These are phyloP conservation scores for Sporothrix dimorphospora DNA, from an alignment of 2,329 filamentous ascomycete species.

Conservation along the genomic window DNA sequence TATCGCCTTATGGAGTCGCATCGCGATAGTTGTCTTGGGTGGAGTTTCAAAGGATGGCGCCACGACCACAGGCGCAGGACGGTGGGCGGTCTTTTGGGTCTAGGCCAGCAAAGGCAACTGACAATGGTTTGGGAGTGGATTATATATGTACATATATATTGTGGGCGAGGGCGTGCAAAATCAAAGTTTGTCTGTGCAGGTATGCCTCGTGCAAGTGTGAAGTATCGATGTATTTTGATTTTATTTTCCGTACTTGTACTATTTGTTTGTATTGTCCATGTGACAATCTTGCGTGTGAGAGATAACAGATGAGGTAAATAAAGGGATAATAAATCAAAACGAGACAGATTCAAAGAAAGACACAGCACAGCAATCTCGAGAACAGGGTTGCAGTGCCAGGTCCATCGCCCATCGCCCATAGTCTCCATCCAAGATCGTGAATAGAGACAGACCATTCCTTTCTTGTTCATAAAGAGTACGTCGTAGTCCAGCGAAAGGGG, in stretches of 20 bases:
- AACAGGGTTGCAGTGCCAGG: not conserved
- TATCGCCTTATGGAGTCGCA: not conserved
- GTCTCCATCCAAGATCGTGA: not conserved
- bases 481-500: not conserved
- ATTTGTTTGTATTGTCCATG: not conserved
- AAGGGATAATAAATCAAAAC: not conserved
- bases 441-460: not conserved
- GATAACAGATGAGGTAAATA: not conserved
- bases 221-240: not conserved
- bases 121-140: not conserved
- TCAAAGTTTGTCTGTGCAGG: not conserved
- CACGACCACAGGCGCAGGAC: not conserved
- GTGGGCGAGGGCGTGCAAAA: not conserved
- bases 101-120: slow-evolving; percentile 20
- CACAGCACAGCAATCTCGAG: not conserved
- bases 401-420: not conserved
- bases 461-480: not conserved
- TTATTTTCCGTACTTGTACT: not conserved
- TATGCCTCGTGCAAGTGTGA: not conserved
- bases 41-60: not conserved
- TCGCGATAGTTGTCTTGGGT: not conserved
- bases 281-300: not conserved
- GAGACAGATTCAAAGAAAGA: not conserved
- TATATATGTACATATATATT: not conserved
- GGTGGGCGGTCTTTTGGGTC: not conserved